Conservation (phyloP, 257 asterid genomes). For the Vinca minor region DNA sequence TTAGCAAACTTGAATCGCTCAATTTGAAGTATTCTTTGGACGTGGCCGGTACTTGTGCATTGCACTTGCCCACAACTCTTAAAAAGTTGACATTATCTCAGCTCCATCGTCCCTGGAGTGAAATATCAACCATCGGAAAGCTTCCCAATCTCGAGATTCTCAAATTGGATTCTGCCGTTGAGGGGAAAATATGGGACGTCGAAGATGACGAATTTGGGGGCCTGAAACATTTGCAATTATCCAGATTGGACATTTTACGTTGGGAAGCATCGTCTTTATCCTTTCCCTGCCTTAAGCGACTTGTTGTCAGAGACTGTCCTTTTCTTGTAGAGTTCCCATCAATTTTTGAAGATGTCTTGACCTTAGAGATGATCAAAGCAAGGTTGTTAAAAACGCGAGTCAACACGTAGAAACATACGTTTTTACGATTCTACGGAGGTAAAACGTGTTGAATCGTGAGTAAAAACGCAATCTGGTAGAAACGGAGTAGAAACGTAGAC, state of each 20-base stretch:
- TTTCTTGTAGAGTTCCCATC: background rate
- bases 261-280: background rate
- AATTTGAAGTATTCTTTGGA: background rate
- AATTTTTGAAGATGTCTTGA: background rate
- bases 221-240: background rate
- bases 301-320: background rate
- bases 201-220: background rate
- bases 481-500: no score
- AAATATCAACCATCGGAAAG: background rate
- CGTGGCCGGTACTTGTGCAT: background rate
- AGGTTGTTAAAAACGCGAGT: no score
- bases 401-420: no score
- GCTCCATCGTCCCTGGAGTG: background rate
- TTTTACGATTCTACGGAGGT: no score
- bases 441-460: no score
- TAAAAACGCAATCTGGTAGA: no score
- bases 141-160: background rate
- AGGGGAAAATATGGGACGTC: background rate
- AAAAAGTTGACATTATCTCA: background rate
- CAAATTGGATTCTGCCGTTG: background rate
- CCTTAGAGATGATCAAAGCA: background rate
- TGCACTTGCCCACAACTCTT: background rate
- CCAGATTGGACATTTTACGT: background rate
- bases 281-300: constrained; percentile 4
- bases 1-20: background rate